These are phyloP conservation scores for Eutrema japonicum DNA, from an alignment of 345 rosid genomes.

Conservation along the genomic window DNA sequence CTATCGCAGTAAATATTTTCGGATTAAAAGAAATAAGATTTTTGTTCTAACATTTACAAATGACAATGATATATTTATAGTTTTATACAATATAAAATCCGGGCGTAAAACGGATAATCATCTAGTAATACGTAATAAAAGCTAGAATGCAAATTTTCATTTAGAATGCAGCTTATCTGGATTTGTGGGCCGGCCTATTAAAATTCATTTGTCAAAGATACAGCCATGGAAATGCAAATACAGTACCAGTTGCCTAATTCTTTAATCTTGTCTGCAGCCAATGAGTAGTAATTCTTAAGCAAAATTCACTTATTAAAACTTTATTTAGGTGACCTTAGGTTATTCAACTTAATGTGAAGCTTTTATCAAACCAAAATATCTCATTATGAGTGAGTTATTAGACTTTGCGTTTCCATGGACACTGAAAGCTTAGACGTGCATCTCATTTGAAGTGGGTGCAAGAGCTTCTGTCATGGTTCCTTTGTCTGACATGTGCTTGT, in stretches of 20 bases:
- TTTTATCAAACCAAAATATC: slow-evolving; percentile 31
- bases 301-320: slow-evolving; percentile 32
- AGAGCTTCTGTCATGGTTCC: slow-evolving; percentile 41
- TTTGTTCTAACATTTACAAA: too few species aligned
- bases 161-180: not conserved
- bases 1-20: too few species aligned
- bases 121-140: too few species aligned
- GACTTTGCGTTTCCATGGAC: slow-evolving; percentile 33
- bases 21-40: too few species aligned
- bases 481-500: slow-evolving; percentile 25
- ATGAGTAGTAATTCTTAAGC: not conserved
- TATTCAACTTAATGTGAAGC: slow-evolving; percentile 35
- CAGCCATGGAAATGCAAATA: not conserved
- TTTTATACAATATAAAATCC: too few species aligned
- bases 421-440: slow-evolving; percentile 35
- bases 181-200: not conserved
- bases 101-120: too few species aligned
- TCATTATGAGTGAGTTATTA: slow-evolving; percentile 30
- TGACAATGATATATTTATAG: too few species aligned
- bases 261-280: slow-evolving; percentile 5
- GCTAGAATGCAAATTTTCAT: too few species aligned
- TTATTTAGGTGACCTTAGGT: slow-evolving; percentile 25
- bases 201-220: not conserved
- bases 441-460: slow-evolving; percentile 32
- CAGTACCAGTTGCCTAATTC: too few species aligned